Percentiles rank a stretch among this genome's conserved stretches.
These are phyloP conservation scores for Wickerhamiella pararugosa DNA, from an alignment of 1,139 yeast genomes.

Conservation along the genomic window DNA sequence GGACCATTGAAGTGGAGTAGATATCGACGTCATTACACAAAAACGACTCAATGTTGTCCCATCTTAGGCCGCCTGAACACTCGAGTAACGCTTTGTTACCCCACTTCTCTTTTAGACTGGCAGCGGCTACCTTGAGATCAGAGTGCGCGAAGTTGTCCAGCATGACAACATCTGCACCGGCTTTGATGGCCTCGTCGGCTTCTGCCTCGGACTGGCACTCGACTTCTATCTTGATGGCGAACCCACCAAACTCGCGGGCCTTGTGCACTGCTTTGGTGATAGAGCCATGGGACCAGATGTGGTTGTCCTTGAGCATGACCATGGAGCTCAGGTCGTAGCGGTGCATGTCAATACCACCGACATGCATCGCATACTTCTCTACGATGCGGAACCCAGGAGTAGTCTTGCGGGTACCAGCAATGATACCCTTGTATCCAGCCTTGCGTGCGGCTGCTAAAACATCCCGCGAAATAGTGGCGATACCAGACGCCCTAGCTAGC, in stretches of 20 bases:
- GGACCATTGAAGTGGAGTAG: conserved; percentile 84
- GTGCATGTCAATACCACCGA: conserved; percentile 90
- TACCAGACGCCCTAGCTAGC: conserved; percentile 71
- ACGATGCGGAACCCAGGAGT: conserved; percentile 83
- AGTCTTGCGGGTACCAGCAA: conserved; percentile 97
- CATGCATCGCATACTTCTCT: conserved; percentile 88
- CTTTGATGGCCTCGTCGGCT: conserved; percentile 81
- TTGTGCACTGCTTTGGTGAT: conserved; percentile 66
- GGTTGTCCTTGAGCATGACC: conserved; percentile 96
- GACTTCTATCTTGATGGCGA: conserved; percentile 80
- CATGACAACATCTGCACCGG: conserved; percentile 96
- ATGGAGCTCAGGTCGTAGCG: conserved; percentile 81
- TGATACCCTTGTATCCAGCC: conserved; percentile 64
- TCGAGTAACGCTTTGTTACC: conserved; percentile 44
- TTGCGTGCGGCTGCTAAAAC: conserved; percentile 48
- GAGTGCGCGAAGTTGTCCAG: conserved; percentile 72
- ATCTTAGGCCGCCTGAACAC: conserved; percentile 82
- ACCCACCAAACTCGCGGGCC: conserved; percentile 76
- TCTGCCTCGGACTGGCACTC: conserved; percentile 74
- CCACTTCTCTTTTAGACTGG: conserved; percentile 44
- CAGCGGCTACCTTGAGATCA: conserved; percentile 52
- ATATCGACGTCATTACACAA: conserved; percentile 73
- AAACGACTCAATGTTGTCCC: conserved; percentile 47
- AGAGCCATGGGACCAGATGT: conserved; percentile 82
- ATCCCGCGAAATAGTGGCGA: conserved; percentile 57